Evolutionary conservation across 805 yeast genomes (phyloP).

Genomic region (Candida incommunis): DNA sequence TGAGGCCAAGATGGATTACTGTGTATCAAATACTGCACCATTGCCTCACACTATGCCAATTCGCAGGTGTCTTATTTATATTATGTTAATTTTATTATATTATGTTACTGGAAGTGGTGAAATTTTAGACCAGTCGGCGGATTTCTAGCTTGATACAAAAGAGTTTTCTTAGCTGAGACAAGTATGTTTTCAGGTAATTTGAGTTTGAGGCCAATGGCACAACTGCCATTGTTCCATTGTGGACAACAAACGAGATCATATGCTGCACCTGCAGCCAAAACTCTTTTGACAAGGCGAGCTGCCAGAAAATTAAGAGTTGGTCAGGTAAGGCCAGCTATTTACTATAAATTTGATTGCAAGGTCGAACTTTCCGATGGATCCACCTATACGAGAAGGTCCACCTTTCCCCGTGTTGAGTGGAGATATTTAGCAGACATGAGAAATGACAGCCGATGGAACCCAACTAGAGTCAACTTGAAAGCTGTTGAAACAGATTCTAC

Average conservation of each 20-base stretch:
- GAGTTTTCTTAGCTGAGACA: too few species aligned
- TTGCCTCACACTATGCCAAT: too few species aligned
- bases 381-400: conserved; percentile 68
- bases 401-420: conserved; percentile 75
- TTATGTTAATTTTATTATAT: too few species aligned
- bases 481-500: conserved; percentile 70
- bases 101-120: too few species aligned
- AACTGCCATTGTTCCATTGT: too few species aligned
- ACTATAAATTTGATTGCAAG: conserved; percentile 72
- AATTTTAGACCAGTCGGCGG: too few species aligned
- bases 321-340: conserved; percentile 86
- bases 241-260: conserved; percentile 7
- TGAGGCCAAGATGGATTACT: too few species aligned
- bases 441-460: conserved; percentile 80
- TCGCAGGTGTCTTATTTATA: too few species aligned
- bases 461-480: conserved; percentile 61
- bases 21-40: too few species aligned
- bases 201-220: too few species aligned
- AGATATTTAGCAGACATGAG: conserved; percentile 82
- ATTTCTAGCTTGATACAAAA: too few species aligned
- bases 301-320: conserved; percentile 32
- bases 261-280: conserved; percentile 15
- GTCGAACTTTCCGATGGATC: conserved; percentile 95
- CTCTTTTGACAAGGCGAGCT: conserved; percentile 11
- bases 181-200: too few species aligned